Percentiles rank a stretch among this genome's conserved stretches.
These are phyloP conservation scores for Penicillium sclerotiorum DNA, from an alignment of 2,329 filamentous ascomycete species.

Conservation along the genomic window DNA sequence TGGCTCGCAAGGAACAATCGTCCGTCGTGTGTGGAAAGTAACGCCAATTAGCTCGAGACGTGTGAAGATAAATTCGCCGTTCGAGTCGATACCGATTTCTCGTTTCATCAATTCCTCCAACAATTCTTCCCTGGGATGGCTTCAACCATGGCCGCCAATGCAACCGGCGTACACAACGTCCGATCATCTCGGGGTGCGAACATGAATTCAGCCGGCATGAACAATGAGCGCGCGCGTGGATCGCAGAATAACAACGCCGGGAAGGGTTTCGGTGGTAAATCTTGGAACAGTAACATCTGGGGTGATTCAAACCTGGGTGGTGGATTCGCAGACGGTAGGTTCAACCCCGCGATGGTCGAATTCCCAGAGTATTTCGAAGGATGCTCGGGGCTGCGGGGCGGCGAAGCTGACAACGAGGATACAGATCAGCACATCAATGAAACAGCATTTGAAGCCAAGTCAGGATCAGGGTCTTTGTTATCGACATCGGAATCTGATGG, in stretches of 20 bases:
- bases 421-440: constrained; percentile 34
- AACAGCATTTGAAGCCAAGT: constrained; percentile 55
- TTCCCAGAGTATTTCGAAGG: no score
- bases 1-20: constrained; percentile 22
- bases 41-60: constrained; percentile 15
- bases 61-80: constrained; percentile 24
- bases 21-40: constrained; percentile 23
- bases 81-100: constrained; percentile 30
- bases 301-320: constrained; percentile 49
- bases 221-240: constrained; percentile 37
- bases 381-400: not conserved
- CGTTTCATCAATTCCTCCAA: constrained; percentile 15
- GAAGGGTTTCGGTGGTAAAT: constrained; percentile 48
- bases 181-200: constrained; percentile 42
- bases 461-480: constrained; percentile 70
- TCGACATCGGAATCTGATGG: constrained; percentile 69
- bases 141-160: constrained; percentile 41
- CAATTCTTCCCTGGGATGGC: constrained; percentile 33
- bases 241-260: constrained; percentile 44
- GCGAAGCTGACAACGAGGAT: constrained; percentile 1
- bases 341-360: not conserved
- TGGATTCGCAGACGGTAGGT: constrained; percentile 48
- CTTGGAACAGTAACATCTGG: constrained; percentile 57
- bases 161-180: constrained; percentile 40
- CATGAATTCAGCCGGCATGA: constrained; percentile 41